These are phyloP conservation scores for Saksenaea oblongispora DNA, from an alignment of 371 early-diverging fungal genomes.

Conservation along the genomic window DNA sequence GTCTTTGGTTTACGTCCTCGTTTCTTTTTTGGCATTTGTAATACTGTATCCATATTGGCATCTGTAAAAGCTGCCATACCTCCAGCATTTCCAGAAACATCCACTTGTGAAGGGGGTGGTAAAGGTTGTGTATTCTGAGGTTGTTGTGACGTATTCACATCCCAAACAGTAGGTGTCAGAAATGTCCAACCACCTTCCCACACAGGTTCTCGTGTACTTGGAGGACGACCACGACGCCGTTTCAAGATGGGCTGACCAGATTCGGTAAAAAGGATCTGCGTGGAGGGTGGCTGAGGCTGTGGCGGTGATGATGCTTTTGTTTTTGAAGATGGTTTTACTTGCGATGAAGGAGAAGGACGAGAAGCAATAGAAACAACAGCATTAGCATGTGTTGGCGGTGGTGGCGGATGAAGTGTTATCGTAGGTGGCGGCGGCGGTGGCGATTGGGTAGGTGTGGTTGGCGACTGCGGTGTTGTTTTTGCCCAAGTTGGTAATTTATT, in stretches of 20 bases:
- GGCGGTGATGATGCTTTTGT: background rate
- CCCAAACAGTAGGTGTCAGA: constrained; percentile 50
- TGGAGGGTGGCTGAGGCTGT: constrained; percentile 13
- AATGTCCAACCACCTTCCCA: constrained; percentile 52
- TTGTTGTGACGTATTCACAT: constrained; percentile 25
- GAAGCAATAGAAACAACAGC: too few species aligned
- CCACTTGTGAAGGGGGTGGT: background rate
- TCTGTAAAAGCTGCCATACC: constrained; percentile 45
- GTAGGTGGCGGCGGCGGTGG: background rate
- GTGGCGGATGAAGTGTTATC: background rate
- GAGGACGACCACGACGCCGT: constrained; percentile 47
- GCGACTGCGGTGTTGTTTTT: constrained; percentile 5
- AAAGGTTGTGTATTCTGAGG: background rate
- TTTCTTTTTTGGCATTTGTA: constrained; percentile 47
- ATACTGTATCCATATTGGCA: constrained; percentile 40
- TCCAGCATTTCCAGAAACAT: constrained; percentile 17
- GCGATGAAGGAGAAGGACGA: too few species aligned
- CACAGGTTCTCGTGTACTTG: constrained; percentile 30
- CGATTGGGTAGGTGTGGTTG: background rate
- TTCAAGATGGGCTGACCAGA: constrained; percentile 43
- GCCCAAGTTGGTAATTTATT: constrained; percentile 1
- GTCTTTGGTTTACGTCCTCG: constrained; percentile 53
- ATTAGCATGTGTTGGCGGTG: too few species aligned
- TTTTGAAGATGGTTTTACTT: too few species aligned
- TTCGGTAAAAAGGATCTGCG: constrained; percentile 40